Base-by-base conservation (phyloP, 129 eudicot species). In the Tagetes erecta region DNA sequence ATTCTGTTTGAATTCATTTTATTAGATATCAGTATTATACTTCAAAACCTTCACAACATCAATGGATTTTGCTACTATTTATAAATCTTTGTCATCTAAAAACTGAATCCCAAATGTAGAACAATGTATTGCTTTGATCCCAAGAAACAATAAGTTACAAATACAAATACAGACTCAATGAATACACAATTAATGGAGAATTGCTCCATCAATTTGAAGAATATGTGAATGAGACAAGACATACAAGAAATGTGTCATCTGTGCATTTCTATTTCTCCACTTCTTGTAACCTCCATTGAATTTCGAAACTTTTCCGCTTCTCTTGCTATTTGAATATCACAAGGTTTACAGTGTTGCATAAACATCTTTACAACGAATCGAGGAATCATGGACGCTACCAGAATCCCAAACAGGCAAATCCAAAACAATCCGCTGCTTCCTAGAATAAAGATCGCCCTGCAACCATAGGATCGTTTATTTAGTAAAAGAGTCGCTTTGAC, bases 381-480 rank as follows among this genome's bases (percentile, higher is more conserved):
- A 65, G 98, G 98, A 39, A 91, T 74, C 56, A 94, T 38, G 27
- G 87, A 86, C 53, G 83, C 89, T 11, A 94, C 73, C 1, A 70
- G 81, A 41, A 87, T 80, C 45, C 90, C 88, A 62, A 90, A 74
- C 80, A 94, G 64, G 79, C 88, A 88, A 9, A 85, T 60, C 99
- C 99, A 94, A 74, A 88, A 88, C 68, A 83, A 63, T 53, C 68
- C 83, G 3, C 81, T 81, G 39, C 86, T 76, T 50, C 88, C 87
- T 20, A 84, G 75, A 51, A 76, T 76, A 58, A 94, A 91, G 74
- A 94, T 85, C 11, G 99, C 96, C 97, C 97, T 94, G 90, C 88
- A 78, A 49, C 69, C 33, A 44, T n/a, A 72, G 35, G 60, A 47
- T 53, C 34, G 35, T 31, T 62, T 11, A 12, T 62, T 62, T 62